These are phyloP conservation scores for Microbotryomycetes sp. DNA, from an alignment of 1,284 basidiomycete species.

Conservation along the genomic window DNA sequence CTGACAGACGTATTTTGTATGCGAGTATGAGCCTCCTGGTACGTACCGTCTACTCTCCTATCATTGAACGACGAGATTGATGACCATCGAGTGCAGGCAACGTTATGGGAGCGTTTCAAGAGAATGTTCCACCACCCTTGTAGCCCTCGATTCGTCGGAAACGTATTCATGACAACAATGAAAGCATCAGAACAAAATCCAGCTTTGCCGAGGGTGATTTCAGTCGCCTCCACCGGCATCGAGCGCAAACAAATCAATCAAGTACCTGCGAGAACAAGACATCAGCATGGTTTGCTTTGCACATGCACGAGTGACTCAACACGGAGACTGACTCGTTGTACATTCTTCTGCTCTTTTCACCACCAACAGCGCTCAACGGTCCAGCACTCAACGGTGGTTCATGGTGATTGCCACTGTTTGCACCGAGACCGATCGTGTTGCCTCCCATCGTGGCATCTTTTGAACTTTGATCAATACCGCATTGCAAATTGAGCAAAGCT, in stretches of 20 bases:
- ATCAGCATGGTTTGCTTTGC: no score
- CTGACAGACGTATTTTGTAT: not conserved
- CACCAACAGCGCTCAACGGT: constrained; percentile 33
- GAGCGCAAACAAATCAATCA: constrained; percentile 71
- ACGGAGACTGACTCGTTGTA: constrained; percentile 46
- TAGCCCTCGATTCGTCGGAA: no score
- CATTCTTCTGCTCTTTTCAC: constrained; percentile 27
- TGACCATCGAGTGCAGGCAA: not conserved
- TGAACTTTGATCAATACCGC: constrained; percentile 58
- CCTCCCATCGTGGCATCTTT: constrained; percentile 14
- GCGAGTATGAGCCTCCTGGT: not conserved
- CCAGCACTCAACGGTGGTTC: constrained; percentile 3
- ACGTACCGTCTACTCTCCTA: not conserved
- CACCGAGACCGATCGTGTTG: not conserved
- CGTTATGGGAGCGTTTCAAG: not conserved
- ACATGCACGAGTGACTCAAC: constrained; percentile 55
- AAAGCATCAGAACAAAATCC: no score
- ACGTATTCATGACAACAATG: no score
- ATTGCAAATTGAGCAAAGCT: constrained; percentile 77
- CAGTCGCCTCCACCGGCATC: constrained; percentile 51
- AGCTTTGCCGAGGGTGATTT: no score
- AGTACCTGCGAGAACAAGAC: no score
- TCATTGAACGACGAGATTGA: not conserved
- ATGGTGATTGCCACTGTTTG: not conserved
- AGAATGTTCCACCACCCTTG: not conserved